Conservation (phyloP, 1,284 basidiomycete species). For the Pascua guehoae region DNA sequence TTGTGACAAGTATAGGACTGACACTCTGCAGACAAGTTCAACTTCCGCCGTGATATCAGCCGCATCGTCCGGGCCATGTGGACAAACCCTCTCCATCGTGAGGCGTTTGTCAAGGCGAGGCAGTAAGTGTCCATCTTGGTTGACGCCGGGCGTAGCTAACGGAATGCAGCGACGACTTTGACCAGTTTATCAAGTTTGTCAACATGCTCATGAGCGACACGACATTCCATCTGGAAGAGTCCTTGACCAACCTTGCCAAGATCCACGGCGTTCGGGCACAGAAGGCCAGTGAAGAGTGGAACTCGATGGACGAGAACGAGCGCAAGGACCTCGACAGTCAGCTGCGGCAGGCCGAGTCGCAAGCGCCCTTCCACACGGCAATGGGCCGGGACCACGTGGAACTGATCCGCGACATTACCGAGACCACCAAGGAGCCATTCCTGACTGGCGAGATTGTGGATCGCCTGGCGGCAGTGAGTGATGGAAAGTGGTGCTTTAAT, state of each 20-base stretch:
- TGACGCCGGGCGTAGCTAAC: neutral
- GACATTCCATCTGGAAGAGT: conserved; percentile 96
- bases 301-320: conserved; percentile 63
- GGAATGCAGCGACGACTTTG: conserved; percentile 65
- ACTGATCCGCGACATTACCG: conserved; percentile 86
- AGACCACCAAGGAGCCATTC: conserved; percentile 85
- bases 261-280: conserved; percentile 81
- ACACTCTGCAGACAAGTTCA: conserved; percentile 37
- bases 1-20: conserved; percentile 1
- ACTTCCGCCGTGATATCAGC: conserved; percentile 70
- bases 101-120: conserved; percentile 73
- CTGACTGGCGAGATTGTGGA: conserved; percentile 96
- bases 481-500: neutral
- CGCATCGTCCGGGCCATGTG: conserved; percentile 82
- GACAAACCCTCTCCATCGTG: conserved; percentile 80
- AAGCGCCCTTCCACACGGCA: conserved; percentile 79
- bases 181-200: conserved; percentile 90
- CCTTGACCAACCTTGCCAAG: conserved; percentile 79
- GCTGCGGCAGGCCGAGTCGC: conserved; percentile 72
- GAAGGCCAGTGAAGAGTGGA: conserved; percentile 75
- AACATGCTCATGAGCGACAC: conserved; percentile 99
- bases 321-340: conserved; percentile 79
- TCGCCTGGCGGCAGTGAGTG: conserved; percentile 82
- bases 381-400: conserved; percentile 84
- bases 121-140: conserved; percentile 55